These are phyloP conservation scores for Carex cristatella DNA, from an alignment of 176 grass and related monocot species.

Conservation along the genomic window DNA sequence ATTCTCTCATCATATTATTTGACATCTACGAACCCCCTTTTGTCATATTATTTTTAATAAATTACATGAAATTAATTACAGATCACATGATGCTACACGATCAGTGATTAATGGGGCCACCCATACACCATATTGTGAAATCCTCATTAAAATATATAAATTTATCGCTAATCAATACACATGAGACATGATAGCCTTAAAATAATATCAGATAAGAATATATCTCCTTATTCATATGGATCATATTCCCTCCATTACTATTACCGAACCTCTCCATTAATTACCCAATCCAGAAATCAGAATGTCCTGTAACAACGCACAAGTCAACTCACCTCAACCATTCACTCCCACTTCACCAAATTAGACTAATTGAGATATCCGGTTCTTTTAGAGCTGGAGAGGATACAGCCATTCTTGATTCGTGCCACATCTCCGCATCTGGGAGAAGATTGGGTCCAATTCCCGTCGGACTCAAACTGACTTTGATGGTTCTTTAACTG, in stretches of 20 bases:
- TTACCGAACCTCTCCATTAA: not conserved
- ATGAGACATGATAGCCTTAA: not conserved
- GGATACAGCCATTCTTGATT: not conserved
- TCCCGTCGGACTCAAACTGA: too few relatives aligned
- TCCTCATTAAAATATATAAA: not conserved
- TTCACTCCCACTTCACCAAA: not conserved
- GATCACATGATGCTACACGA: conserved; percentile 4
- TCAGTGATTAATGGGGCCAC: conserved; percentile 8
- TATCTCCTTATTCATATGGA: not conserved
- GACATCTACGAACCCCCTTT: not conserved
- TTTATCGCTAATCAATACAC: not conserved
- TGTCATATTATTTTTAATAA: not conserved
- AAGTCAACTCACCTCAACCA: not conserved
- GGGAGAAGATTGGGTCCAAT: too few relatives aligned
- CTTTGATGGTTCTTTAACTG: too few relatives aligned
- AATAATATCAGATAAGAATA: not conserved
- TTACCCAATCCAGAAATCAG: not conserved
- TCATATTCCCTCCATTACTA: conserved; percentile 16
- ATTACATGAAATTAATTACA: not conserved
- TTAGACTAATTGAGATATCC: not conserved
- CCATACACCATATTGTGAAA: not conserved
- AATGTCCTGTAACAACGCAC: not conserved
- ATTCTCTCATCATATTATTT: not conserved
- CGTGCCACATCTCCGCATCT: not conserved
- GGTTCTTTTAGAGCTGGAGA: not conserved